Conservation (phyloP, 1,139 yeast genomes). For the Candida gigantensis region DNA sequence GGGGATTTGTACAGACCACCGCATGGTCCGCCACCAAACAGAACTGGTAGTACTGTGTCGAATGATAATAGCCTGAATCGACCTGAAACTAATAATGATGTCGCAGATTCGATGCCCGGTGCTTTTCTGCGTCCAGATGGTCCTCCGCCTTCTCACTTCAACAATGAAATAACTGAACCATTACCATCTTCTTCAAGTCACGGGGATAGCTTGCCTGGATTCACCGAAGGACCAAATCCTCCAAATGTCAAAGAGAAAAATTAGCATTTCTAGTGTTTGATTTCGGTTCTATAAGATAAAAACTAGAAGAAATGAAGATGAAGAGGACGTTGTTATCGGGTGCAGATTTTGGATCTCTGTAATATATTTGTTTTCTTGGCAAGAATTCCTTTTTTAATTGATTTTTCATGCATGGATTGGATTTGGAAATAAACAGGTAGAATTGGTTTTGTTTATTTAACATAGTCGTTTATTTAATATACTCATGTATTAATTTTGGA, state of each 20-base stretch:
- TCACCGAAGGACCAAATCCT: constrained; percentile 1
- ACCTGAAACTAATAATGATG: not conserved
- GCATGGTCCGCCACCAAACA: constrained; percentile 1
- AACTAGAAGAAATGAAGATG: too few relatives aligned
- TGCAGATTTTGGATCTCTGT: too few relatives aligned
- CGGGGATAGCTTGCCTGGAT: not conserved
- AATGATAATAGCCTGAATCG: not conserved
- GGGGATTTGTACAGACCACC: not conserved
- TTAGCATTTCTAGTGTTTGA: too few relatives aligned
- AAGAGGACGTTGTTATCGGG: too few relatives aligned
- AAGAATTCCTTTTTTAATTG: too few relatives aligned
- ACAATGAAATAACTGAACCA: not conserved
- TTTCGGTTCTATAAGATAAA: too few relatives aligned
- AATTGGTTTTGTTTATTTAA: too few relatives aligned
- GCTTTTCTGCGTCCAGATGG: not conserved
- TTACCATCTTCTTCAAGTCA: not conserved
- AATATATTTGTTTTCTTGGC: too few relatives aligned
- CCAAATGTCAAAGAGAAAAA: not conserved
- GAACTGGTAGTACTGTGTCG: not conserved
- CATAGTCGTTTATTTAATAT: too few relatives aligned
- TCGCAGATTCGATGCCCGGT: not conserved
- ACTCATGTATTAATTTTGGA: too few relatives aligned
- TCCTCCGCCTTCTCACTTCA: not conserved
- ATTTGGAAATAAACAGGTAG: too few relatives aligned
- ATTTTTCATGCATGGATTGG: too few relatives aligned